Evolutionary conservation across 805 yeast genomes (phyloP).

Genomic region (Lipomyces yamanashiensis): DNA sequence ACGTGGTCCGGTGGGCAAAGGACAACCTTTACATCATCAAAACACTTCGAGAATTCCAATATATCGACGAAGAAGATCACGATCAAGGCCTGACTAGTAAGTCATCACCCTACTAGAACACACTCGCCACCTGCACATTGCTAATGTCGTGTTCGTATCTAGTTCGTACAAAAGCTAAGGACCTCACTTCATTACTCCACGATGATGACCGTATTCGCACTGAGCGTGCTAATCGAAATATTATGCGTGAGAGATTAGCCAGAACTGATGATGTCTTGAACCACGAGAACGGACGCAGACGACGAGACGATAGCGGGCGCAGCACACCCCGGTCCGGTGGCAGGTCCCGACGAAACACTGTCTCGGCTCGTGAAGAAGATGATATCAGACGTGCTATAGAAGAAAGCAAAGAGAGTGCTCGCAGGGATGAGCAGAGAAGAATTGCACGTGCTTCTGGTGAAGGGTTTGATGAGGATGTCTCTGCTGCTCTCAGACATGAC

Average conservation of each 20-base stretch:
- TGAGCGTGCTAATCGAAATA: constrained; percentile 59
- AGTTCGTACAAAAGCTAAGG: constrained; percentile 85
- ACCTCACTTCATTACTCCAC: constrained; percentile 73
- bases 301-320: constrained; percentile 14
- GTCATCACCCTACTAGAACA: background rate
- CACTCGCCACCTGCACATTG: background rate
- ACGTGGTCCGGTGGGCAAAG: constrained; percentile 88
- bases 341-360: constrained; percentile 21
- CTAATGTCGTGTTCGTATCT: background rate
- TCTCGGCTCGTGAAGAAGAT: constrained; percentile 47
- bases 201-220: constrained; percentile 80
- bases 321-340: constrained; percentile 9
- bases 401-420: constrained; percentile 78
- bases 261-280: constrained; percentile 25
- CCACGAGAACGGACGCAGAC: background rate
- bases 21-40: constrained; percentile 87
- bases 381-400: constrained; percentile 82
- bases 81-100: constrained; percentile 82
- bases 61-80: constrained; percentile 70
- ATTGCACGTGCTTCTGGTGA: constrained; percentile 40
- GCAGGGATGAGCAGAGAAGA: constrained; percentile 67
- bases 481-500: constrained; percentile 42
- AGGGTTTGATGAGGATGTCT: constrained; percentile 45
- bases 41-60: constrained; percentile 87
- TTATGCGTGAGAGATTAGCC: constrained; percentile 34